Percentiles rank a stretch among this genome's conserved stretches.
Evolutionary conservation across 1,284 basidiomycete genomes (phyloP).

Genomic region (Cerioporus squamosus): DNA sequence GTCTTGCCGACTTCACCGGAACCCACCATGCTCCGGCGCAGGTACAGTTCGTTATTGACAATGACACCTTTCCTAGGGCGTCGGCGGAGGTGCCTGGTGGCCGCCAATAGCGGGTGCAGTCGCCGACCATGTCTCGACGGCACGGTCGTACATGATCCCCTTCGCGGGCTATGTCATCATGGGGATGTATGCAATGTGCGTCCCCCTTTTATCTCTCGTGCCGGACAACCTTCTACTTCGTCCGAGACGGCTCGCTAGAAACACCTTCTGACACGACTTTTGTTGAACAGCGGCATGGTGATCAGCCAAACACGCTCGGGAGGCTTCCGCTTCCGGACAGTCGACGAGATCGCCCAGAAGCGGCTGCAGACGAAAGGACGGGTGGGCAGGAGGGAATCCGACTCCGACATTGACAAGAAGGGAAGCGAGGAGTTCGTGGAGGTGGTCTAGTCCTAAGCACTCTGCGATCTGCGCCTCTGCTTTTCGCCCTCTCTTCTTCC

Average conservation of each 20-base stretch:
- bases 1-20: conserved; percentile 18
- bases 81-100: conserved; percentile 79
- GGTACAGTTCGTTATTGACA: not conserved
- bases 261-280: conserved; percentile 9
- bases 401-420: conserved; percentile 33
- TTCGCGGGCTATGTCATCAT: conserved; percentile 63
- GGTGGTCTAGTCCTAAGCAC: conserved; percentile 9
- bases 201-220: not conserved
- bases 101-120: conserved; percentile 73
- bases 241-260: not conserved
- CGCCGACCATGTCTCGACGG: conserved; percentile 57
- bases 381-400: conserved; percentile 8
- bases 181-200: conserved; percentile 60
- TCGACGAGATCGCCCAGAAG: conserved; percentile 43
- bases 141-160: conserved; percentile 62
- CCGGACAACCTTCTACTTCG: not conserved
- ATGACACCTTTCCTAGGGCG: conserved; percentile 44
- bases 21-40: not conserved
- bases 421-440: conserved; percentile 26
- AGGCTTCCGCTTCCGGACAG: conserved; percentile 54
- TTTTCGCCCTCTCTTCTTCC: not conserved
- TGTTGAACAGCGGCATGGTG: conserved; percentile 50
- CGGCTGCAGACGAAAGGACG: conserved; percentile 18
- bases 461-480: not conserved
- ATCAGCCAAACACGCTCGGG: conserved; percentile 51